These are phyloP conservation scores for Colletotrichum kahawae DNA, from an alignment of 2,329 filamentous ascomycete genomes.

Conservation along the genomic window DNA sequence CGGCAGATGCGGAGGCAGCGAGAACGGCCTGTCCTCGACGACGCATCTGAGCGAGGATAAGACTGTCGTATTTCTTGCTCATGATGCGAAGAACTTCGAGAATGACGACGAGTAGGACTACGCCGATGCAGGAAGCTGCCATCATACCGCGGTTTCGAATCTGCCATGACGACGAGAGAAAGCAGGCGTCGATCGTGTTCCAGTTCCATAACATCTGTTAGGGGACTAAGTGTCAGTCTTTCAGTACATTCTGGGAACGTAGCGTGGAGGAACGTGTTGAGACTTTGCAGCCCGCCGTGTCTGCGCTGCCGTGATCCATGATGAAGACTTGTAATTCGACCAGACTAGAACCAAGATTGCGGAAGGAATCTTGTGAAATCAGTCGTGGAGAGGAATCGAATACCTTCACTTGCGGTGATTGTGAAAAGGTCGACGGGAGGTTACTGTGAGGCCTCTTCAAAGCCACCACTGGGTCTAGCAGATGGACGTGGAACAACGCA, in stretches of 20 bases:
- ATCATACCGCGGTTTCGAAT: constrained; percentile 10
- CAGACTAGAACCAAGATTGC: not conserved
- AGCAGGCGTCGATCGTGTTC: constrained; percentile 10
- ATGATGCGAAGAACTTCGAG: not conserved
- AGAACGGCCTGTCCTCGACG: not conserved
- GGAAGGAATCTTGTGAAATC: not conserved
- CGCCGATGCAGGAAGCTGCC: constrained; percentile 1
- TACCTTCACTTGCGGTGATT: fast-evolving
- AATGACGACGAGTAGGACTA: not conserved
- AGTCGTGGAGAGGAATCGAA: not conserved
- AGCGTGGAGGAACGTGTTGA: constrained; percentile 25
- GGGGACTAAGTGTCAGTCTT: fast-evolving
- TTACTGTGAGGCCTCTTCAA: not conserved
- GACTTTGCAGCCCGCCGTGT: constrained; percentile 32
- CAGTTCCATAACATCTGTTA: constrained; percentile 15
- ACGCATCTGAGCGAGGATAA: not conserved
- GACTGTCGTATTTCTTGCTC: not conserved
- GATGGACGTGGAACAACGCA: fast-evolving
- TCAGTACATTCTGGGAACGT: not conserved
- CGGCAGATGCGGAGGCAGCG: not conserved
- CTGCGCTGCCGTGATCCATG: constrained; percentile 17
- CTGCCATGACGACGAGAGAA: constrained; percentile 4
- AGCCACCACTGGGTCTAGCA: not conserved
- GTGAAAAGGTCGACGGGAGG: not conserved
- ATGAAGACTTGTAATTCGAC: not conserved